Evolutionary conservation across 2,329 filamentous ascomycete genomes (phyloP), one percentile per base, ranked within the genome.

Genomic region (Plectosphaerella sp.): DNA sequence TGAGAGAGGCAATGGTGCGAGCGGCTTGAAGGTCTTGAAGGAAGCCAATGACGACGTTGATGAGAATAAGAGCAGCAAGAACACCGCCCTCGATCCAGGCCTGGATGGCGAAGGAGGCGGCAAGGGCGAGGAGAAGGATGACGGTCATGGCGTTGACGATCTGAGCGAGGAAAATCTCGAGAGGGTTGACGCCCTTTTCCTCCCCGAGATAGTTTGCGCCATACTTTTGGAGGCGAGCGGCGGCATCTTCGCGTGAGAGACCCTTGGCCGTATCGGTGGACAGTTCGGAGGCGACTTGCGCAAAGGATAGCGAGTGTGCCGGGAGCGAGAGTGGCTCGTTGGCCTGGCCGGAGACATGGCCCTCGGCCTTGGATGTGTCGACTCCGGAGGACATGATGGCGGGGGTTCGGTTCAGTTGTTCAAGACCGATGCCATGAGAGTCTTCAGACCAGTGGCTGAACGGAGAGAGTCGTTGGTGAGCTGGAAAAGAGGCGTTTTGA

Each of bases 41-140:
- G 58, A 73, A 73, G 33, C 75, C 76, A 51, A 79, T 73, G 52
- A 76, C 58, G 49, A 79, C 72, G 65, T 81, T 80, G 55, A 80
- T 68, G 49, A 73, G 56, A 56, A 81, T 80, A 57, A 80, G 75
- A 52, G 73, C 75, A 45, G 74, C 68, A 50, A 79, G 71, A 48
- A 80, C 71, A 47, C 66, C 70, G 47, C 76, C 78, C 66, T 81
- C 78, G 54, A 77, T 75, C 62, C 72, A 79, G 52, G 77, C 76
- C 58, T 72, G 61, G 54, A 76, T 79, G 50, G 73, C 76, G 57
- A 75, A 79, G 50, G 63, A 68, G 35, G 71, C 70, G 53, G 75
- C 81, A 77, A 86, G 83, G 55, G 82, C 82, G 54, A 85, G 77
- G 50, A 85, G 65, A 49, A 86, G 73, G 48, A 82, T 78, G 59